Evolutionary conservation across 768 basidiomycete genomes (phyloP).

Genomic region (Russula emetica): DNA sequence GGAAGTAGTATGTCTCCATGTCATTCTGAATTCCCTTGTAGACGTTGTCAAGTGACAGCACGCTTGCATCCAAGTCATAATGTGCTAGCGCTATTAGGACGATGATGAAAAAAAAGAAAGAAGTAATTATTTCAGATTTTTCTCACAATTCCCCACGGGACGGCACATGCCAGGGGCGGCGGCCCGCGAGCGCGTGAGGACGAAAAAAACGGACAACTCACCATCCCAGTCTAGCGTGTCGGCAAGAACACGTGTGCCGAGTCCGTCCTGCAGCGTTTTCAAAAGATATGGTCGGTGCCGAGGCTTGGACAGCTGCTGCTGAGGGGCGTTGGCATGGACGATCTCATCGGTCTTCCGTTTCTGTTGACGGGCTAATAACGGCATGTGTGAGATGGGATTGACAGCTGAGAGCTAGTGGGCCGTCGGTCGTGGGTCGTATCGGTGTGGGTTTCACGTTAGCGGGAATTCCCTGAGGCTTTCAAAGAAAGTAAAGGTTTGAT

Average conservation of each 20-base stretch:
- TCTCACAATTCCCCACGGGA: background rate
- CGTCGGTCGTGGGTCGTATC: no score
- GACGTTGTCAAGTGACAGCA: slow-evolving; percentile 17
- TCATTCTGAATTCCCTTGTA: slow-evolving; percentile 13
- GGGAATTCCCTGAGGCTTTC: background rate
- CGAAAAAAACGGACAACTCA: slow-evolving; percentile 7
- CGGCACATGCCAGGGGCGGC: background rate
- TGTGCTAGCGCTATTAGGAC: slow-evolving; percentile 10
- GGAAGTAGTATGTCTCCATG: slow-evolving; percentile 23
- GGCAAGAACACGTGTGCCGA: slow-evolving; percentile 13
- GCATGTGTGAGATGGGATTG: background rate
- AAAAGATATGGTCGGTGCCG: slow-evolving; percentile 21
- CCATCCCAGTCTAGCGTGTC: slow-evolving; percentile 29
- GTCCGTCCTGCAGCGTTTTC: slow-evolving; percentile 7
- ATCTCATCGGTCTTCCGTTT: background rate
- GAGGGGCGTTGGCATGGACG: slow-evolving; percentile 9
- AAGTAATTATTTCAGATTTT: slow-evolving; percentile 20
- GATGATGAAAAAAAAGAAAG: background rate
- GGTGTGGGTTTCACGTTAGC: background rate
- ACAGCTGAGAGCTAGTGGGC: background rate
- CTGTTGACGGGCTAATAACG: slow-evolving; percentile 4
- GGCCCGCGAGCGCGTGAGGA: background rate
- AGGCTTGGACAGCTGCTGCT: background rate
- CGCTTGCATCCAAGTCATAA: slow-evolving; percentile 14
- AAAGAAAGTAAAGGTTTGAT: slow-evolving; percentile 19